Conservation (phyloP, 768 basidiomycete species). For the Pisolithus orientalis region DNA sequence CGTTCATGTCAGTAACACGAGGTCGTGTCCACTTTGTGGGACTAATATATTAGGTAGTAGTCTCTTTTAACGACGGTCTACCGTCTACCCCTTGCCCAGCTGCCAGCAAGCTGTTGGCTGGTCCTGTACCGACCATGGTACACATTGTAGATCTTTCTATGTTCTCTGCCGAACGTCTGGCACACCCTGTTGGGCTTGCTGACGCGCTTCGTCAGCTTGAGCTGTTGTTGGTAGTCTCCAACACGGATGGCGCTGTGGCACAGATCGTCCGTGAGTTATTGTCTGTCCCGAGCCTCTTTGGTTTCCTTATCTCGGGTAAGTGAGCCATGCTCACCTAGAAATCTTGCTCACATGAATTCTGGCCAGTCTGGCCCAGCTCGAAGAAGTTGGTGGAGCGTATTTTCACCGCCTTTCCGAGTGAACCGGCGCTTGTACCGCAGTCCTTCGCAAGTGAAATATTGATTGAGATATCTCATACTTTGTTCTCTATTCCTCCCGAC, state of each 20-base stretch:
- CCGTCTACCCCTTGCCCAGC: background rate
- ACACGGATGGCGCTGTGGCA: conserved; percentile 6
- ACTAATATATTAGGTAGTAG: too few relatives aligned
- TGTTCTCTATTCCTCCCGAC: conserved; percentile 18
- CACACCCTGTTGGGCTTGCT: conserved; percentile 13
- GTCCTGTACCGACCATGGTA: background rate
- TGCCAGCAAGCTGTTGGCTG: background rate
- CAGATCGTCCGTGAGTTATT: conserved; percentile 24
- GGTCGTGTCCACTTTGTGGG: too few relatives aligned
- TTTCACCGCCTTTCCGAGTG: conserved; percentile 27
- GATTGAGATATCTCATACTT: conserved; percentile 16
- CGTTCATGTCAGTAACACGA: too few relatives aligned
- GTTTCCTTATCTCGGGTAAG: conserved; percentile 25
- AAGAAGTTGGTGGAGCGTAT: conserved; percentile 21
- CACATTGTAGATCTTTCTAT: conserved; percentile 9
- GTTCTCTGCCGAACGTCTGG: conserved; percentile 14
- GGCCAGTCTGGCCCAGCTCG: conserved; percentile 11
- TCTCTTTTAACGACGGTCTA: too few relatives aligned
- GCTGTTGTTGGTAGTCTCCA: conserved; percentile 22
- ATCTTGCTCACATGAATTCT: background rate
- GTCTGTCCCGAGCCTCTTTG: conserved; percentile 20
- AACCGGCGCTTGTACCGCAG: conserved; percentile 11
- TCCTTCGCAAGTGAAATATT: conserved; percentile 21
- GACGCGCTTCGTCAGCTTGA: conserved; percentile 11
- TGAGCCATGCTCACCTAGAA: background rate